These are phyloP conservation scores for Fusarium nematophilum DNA, from an alignment of 2,329 filamentous ascomycete species.

Conservation along the genomic window DNA sequence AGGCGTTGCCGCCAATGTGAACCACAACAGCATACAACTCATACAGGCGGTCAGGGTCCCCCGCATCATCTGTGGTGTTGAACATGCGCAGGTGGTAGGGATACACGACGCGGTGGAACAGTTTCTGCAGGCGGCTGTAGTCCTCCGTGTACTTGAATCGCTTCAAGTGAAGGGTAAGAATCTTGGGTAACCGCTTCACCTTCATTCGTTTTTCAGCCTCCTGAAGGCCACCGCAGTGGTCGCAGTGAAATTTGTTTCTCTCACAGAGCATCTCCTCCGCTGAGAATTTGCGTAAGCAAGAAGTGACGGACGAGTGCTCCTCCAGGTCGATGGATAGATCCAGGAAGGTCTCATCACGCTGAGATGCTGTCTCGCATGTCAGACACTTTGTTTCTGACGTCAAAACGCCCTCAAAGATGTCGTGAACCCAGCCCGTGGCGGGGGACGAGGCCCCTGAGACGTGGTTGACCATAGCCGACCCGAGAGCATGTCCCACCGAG, in stretches of 20 bases:
- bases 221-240: slow-evolving; percentile 94
- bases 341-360: slow-evolving; percentile 94
- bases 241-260: slow-evolving; percentile 98
- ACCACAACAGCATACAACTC: slow-evolving; percentile 98
- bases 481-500: slow-evolving; percentile 58
- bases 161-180: slow-evolving; percentile 92
- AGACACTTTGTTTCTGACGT: slow-evolving; percentile 97
- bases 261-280: slow-evolving; percentile 99
- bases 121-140: slow-evolving; percentile 90
- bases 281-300: slow-evolving; percentile 94
- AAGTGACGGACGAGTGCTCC: slow-evolving; percentile 94
- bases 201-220: slow-evolving; percentile 99
- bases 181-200: slow-evolving; percentile 92
- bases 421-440: slow-evolving; percentile 90
- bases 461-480: slow-evolving; percentile 50
- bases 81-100: slow-evolving; percentile 96
- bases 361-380: slow-evolving; percentile 95
- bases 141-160: slow-evolving; percentile 99
- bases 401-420: slow-evolving; percentile 93
- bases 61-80: slow-evolving; percentile 95
- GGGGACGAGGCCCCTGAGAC: slow-evolving; percentile 63
- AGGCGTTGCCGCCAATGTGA: slow-evolving; percentile 95
- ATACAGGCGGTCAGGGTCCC: slow-evolving; percentile 92
- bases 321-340: slow-evolving; percentile 97
- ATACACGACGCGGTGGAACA: slow-evolving; percentile 97